Conservation (phyloP, 1,284 basidiomycete species). For the Blastosporella zonata region DNA sequence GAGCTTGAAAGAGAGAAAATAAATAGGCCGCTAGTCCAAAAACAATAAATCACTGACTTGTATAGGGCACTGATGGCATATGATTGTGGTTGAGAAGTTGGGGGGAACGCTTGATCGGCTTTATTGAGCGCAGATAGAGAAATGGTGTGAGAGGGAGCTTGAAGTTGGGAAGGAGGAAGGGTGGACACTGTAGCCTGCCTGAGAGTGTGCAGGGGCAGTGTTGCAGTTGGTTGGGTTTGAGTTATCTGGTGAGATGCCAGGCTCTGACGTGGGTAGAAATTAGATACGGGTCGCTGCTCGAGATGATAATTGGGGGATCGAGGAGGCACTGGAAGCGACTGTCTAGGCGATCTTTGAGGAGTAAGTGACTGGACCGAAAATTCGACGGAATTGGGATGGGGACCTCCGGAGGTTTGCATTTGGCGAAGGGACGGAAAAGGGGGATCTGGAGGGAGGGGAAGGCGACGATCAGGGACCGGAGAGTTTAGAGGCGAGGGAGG, state of each 20-base stretch:
- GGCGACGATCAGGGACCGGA: constrained; percentile 11
- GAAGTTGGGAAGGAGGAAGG: constrained; percentile 1
- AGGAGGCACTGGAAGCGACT: constrained; percentile 18
- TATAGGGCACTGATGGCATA: constrained; percentile 48
- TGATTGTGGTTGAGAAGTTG: constrained; percentile 6
- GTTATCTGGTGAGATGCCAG: neutral
- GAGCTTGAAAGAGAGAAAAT: constrained; percentile 30
- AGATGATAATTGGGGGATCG: constrained; percentile 11
- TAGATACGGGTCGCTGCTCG: constrained; percentile 14
- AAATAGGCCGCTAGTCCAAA: constrained; percentile 2
- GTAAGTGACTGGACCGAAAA: neutral
- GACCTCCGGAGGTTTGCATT: neutral
- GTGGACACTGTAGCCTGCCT: constrained; percentile 5
- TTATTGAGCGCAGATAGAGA: constrained; percentile 46
- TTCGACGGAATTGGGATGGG: neutral
- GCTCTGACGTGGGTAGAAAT: neutral
- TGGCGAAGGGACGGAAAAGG: neutral
- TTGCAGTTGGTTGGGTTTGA: neutral
- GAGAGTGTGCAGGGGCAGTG: neutral
- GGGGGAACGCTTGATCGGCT: constrained; percentile 9
- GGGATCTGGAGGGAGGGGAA: constrained; percentile 6
- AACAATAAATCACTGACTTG: constrained; percentile 37
- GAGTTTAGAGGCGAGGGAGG: constrained; percentile 31
- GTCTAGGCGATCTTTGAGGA: constrained; percentile 15
- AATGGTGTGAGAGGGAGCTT: constrained; percentile 34